Evolutionary conservation across 768 basidiomycete species (phyloP), one percentile per base, ranked within the genome.

Genomic region (Pleurotus tuber-regium): DNA sequence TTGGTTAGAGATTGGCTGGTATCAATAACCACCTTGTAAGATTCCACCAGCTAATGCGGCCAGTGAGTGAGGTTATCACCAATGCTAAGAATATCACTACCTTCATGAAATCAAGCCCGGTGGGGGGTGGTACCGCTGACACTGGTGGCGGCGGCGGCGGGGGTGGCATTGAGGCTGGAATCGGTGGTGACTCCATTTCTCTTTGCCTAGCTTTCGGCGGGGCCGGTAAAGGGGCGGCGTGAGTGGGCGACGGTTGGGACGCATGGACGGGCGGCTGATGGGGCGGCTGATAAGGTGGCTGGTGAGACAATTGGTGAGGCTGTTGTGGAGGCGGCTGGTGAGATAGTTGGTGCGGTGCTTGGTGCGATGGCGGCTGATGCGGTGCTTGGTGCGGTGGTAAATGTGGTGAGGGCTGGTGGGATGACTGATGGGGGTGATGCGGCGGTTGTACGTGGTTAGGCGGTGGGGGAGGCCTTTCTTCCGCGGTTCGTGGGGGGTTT

Each of bases 91-190:
- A n/a, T n/a, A 10, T 40, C 12, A 26, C 25, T 39, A 57, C 56
- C 53, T 57, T 57, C 23, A 39, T 25, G 21, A 57, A 57, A 43
- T 57, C 56, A 30, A 57, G 25, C 8, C 53, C 41, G 28, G 16
- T 19, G 16, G 46, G 16, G 6, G 46, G 46, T 16, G 46, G 46
- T 18, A 10, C 25, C n/a, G 33, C 2, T 11, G 46, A 30, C 23
- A 30, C 33, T 7, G 33, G 30, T 18, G 46, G 46, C 8, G 51
- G 43, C 8, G 49, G 50, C 6, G 54, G 44, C 14, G 28, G 35
- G 2, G 49, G 49, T 4, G 26, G 26, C 21, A 36, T 11, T 2
- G 49, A 30, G 12, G 25, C 26, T 16, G 44, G 39, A 2, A 23
- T 19, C 9, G 48, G 31, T 8, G 55, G 53, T 3, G 53, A 43